Evolutionary conservation across 2,329 filamentous ascomycete genomes (phyloP).

Genomic region (Trichoderma polysporum): DNA sequence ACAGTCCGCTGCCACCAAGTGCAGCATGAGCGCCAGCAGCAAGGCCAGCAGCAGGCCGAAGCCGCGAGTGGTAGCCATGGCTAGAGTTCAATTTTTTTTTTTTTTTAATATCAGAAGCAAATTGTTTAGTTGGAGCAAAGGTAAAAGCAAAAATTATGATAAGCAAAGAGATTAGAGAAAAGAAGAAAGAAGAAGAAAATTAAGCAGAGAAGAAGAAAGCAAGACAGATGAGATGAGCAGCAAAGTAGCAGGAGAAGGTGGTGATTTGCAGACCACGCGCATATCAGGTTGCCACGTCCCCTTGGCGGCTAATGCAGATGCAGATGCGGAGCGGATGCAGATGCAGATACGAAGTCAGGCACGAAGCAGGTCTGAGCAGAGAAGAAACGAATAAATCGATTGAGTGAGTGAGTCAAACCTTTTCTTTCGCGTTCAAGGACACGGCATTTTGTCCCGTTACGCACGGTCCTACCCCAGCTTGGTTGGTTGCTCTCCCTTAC

Average conservation of each 20-base stretch:
- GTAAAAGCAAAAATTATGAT: background rate
- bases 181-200: background rate
- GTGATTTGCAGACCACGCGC: background rate
- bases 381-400: background rate
- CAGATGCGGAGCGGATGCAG: background rate
- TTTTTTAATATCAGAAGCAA: background rate
- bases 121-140: background rate
- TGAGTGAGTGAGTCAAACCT: background rate
- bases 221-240: background rate
- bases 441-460: background rate
- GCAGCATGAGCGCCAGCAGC: background rate
- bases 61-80: background rate
- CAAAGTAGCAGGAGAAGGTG: background rate
- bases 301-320: background rate
- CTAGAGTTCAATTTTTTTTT: background rate
- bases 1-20: constrained; percentile 43
- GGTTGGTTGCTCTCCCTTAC: background rate
- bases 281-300: too few species aligned
- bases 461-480: constrained; percentile 4
- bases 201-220: background rate
- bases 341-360: background rate
- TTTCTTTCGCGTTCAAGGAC: background rate
- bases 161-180: background rate
- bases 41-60: background rate
- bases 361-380: background rate